Evolutionary conservation across 2,329 filamentous ascomycete genomes (phyloP).

Genomic region (Aspergillus novofumigatus): DNA sequence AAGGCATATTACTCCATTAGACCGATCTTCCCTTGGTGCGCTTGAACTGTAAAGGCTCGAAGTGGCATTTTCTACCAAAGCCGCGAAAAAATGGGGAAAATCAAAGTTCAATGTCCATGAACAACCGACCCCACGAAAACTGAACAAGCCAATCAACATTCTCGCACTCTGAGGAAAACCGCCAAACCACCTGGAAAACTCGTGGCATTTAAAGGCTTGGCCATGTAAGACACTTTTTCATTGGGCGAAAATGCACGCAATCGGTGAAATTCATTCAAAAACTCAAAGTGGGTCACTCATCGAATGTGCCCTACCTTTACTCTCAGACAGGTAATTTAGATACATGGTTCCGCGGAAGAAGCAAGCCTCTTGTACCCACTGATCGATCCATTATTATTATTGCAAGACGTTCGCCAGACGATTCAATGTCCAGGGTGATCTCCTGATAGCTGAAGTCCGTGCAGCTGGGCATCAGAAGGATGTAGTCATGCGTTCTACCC

Average conservation of each 20-base stretch:
- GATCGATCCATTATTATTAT: not conserved
- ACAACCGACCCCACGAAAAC: not conserved
- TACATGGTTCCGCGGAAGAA: no score
- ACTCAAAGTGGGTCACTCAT: not conserved
- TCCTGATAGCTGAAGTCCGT: not conserved
- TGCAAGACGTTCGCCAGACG: not conserved
- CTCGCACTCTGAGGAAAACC: not conserved
- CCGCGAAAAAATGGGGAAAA: not conserved
- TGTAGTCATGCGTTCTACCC: not conserved
- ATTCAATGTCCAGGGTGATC: not conserved
- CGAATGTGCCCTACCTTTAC: no score
- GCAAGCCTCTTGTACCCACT: no score
- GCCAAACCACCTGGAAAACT: not conserved
- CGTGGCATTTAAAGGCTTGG: not conserved
- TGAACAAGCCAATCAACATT: not conserved
- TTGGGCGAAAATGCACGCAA: not conserved
- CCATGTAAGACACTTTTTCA: not conserved
- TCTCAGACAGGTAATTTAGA: no score
- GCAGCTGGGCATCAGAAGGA: not conserved
- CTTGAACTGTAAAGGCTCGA: not conserved
- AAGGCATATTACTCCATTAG: not conserved
- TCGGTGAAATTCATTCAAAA: not conserved
- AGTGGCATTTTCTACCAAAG: not conserved
- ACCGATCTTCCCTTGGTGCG: not conserved
- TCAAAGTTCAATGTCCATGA: not conserved